These are phyloP conservation scores for Oidiodendron maius DNA, from an alignment of 495 filamentous ascomycete genomes.

Conservation along the genomic window DNA sequence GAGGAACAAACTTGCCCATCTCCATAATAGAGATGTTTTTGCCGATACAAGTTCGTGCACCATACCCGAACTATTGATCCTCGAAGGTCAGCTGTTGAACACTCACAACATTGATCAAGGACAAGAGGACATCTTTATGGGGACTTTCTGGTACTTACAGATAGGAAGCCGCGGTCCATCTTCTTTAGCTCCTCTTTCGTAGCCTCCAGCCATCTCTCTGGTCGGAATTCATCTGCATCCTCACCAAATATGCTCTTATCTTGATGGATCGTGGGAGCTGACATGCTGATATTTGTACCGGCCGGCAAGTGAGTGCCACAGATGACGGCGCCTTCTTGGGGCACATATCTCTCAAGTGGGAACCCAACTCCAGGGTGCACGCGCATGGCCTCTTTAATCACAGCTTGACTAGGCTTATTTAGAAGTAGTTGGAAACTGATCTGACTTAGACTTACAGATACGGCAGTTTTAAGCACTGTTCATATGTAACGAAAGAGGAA, in stretches of 20 bases:
- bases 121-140: too few species aligned
- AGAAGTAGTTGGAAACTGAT: too few species aligned
- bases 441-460: too few species aligned
- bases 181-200: constrained; percentile 12
- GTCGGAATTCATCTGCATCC: constrained; percentile 45
- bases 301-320: constrained; percentile 41
- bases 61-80: constrained; percentile 64
- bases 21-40: constrained; percentile 58
- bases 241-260: constrained; percentile 44
- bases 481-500: background rate
- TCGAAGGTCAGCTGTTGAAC: too few species aligned
- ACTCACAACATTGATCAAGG: too few species aligned
- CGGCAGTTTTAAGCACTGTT: background rate
- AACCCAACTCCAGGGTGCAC: constrained; percentile 58
- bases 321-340: constrained; percentile 40
- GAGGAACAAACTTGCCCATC: constrained; percentile 61
- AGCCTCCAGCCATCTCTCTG: constrained; percentile 48
- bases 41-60: constrained; percentile 53
- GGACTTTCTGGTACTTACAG: too few species aligned
- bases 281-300: constrained; percentile 45
- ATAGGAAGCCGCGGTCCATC: too few species aligned
- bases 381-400: constrained; percentile 64
- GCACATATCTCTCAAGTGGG: constrained; percentile 60
- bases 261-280: constrained; percentile 47
- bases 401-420: too few species aligned